Percentiles rank a stretch among this genome's conserved stretches.
Evolutionary conservation across 2,329 filamentous ascomycete genomes (phyloP).

Genomic region (Nothopassalora personata): DNA sequence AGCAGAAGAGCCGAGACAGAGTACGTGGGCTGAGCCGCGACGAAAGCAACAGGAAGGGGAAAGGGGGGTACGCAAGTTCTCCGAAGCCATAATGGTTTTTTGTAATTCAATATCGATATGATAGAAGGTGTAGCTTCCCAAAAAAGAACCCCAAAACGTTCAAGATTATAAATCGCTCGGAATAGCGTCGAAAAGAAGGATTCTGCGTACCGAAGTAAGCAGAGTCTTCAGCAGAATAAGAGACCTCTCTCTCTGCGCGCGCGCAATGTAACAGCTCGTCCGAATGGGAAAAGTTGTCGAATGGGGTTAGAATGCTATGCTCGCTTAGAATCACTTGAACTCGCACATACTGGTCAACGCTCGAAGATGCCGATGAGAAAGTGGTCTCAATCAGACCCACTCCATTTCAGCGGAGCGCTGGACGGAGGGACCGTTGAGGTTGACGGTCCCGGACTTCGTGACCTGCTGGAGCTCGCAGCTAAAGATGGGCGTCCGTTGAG

Average conservation of each 20-base stretch:
- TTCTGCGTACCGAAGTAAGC: too few relatives aligned
- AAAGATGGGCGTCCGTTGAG: too few relatives aligned
- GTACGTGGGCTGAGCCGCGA: constrained; percentile 8
- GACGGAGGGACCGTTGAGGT: neutral
- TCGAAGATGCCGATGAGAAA: too few relatives aligned
- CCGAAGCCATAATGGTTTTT: neutral
- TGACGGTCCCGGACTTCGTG: neutral
- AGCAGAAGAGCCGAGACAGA: constrained; percentile 20
- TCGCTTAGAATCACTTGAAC: too few relatives aligned
- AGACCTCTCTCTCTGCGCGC: too few relatives aligned
- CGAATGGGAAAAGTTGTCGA: neutral
- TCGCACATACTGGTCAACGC: too few relatives aligned
- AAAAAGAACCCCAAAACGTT: neutral
- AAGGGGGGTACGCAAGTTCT: neutral
- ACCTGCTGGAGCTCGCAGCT: neutral
- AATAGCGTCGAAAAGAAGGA: neutral
- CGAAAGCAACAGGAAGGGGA: neutral
- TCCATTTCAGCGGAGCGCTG: neutral
- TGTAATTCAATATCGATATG: neutral
- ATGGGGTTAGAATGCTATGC: neutral
- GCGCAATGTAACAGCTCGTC: too few relatives aligned
- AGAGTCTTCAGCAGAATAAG: too few relatives aligned
- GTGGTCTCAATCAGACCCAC: neutral
- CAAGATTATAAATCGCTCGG: neutral
- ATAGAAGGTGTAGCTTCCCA: neutral